Evolutionary conservation across 2,329 filamentous ascomycete species (phyloP).

Genomic region (Botrytis elliptica): DNA sequence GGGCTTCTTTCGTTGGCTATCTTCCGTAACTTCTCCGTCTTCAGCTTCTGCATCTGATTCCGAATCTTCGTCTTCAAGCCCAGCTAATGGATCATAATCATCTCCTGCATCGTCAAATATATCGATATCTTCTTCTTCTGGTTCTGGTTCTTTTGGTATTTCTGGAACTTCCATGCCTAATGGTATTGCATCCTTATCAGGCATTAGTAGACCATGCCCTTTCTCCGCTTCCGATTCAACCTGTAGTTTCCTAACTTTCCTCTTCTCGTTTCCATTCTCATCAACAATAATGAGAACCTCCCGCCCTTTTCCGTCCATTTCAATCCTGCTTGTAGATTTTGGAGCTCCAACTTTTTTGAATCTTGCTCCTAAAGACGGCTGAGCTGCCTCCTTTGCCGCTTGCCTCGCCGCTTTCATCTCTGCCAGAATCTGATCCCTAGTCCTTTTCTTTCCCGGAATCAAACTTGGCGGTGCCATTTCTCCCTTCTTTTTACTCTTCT

Average conservation of each 20-base stretch:
- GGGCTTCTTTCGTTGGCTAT: conserved; percentile 24
- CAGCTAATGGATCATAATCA: conserved; percentile 67
- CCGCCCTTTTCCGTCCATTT: conserved; percentile 58
- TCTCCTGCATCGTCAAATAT: conserved; percentile 67
- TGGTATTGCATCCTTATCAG: conserved; percentile 55
- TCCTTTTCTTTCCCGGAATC: conserved; percentile 58
- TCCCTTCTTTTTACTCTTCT: conserved; percentile 54
- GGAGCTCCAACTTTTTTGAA: conserved; percentile 65
- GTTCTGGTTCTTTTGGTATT: conserved; percentile 46
- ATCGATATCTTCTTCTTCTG: conserved; percentile 57
- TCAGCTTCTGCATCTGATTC: conserved; percentile 44
- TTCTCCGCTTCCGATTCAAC: conserved; percentile 42
- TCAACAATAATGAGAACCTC: conserved; percentile 66
- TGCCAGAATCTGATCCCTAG: conserved; percentile 64
- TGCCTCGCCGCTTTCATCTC: conserved; percentile 63
- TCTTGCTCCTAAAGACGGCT: conserved; percentile 54
- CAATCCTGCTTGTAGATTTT: conserved; percentile 56
- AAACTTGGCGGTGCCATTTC: conserved; percentile 55
- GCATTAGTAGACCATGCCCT: conserved; percentile 48
- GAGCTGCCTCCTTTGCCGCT: conserved; percentile 54
- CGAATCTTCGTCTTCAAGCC: conserved; percentile 47
- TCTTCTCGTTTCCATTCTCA: conserved; percentile 64
- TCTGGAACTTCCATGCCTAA: conserved; percentile 67
- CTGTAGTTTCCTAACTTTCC: conserved; percentile 58
- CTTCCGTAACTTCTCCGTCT: conserved; percentile 44